Evolutionary conservation across 129 eudicot genomes (phyloP).

Genomic region (Logfia minima): DNA sequence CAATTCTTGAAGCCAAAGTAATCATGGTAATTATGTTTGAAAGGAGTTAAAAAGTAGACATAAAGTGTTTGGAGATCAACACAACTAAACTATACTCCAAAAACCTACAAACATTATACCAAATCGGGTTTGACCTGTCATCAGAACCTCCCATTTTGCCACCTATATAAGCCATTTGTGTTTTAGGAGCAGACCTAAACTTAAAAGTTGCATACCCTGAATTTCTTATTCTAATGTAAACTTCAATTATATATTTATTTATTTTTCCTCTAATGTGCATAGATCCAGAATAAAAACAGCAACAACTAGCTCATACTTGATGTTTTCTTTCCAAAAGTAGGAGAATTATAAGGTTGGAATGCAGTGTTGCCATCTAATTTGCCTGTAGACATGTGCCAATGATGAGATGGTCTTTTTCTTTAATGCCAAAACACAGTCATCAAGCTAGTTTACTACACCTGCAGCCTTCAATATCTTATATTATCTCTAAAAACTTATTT

Average conservation of each 20-base stretch:
- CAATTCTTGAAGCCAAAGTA: no score
- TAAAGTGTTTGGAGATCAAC: not conserved
- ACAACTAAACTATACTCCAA: no score
- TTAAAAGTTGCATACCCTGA: not conserved
- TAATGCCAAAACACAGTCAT: constrained; percentile 37
- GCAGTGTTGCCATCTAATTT: constrained; percentile 33
- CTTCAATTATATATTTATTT: not conserved
- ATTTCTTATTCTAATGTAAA: no score
- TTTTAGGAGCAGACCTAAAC: not conserved
- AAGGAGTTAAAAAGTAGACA: not conserved
- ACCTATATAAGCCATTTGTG: not conserved
- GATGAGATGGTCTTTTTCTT: constrained; percentile 36
- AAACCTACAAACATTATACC: no score
- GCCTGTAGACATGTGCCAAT: constrained; percentile 40
- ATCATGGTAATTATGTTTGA: no score
- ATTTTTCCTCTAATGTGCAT: not conserved
- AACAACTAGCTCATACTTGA: constrained; percentile 18
- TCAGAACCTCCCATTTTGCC: not conserved
- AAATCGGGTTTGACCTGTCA: not conserved
- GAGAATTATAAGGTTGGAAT: constrained; percentile 37
- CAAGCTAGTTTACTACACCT: constrained; percentile 39
- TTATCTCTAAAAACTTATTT: constrained; percentile 34
- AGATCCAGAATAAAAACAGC: constrained; percentile 35
- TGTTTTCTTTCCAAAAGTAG: constrained; percentile 37
- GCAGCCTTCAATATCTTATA: constrained; percentile 30